These are phyloP conservation scores for Mycena haematopus DNA, from an alignment of 768 basidiomycete species.

Conservation along the genomic window DNA sequence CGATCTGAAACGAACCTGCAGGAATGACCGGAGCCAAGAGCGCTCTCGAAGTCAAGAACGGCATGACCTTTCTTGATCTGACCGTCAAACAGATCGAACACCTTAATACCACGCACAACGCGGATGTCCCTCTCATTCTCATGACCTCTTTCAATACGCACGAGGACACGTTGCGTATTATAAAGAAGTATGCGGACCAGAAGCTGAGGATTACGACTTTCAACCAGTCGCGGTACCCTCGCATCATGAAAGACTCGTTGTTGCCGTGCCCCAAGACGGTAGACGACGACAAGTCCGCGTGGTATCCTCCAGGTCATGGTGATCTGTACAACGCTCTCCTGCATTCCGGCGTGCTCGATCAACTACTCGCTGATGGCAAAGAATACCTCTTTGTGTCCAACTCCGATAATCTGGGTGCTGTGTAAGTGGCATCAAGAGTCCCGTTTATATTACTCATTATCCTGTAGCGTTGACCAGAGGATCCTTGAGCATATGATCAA, in stretches of 20 bases:
- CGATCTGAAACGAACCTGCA: constrained; percentile 35
- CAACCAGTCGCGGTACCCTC: constrained; percentile 94
- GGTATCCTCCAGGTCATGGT: constrained; percentile 98
- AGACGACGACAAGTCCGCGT: constrained; percentile 84
- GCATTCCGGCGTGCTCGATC: constrained; percentile 90
- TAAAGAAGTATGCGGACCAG: constrained; percentile 95
- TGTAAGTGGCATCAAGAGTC: constrained; percentile 52
- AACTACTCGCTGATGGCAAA: constrained; percentile 88
- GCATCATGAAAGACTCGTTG: constrained; percentile 89
- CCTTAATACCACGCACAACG: constrained; percentile 80
- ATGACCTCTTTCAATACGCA: constrained; percentile 99
- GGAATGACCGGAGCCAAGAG: constrained; percentile 89
- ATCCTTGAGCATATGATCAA: constrained; percentile 90
- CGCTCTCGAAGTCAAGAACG: constrained; percentile 94
- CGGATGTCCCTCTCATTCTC: constrained; percentile 93
- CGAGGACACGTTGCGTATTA: constrained; percentile 93
- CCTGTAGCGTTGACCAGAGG: constrained; percentile 70
- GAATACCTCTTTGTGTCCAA: constrained; percentile 98
- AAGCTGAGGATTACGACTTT: constrained; percentile 91
- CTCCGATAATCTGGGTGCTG: constrained; percentile 94
- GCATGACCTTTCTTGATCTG: constrained; percentile 96
- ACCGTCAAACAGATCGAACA: constrained; percentile 95
- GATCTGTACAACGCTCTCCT: constrained; percentile 92
- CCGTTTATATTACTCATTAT: neutral
- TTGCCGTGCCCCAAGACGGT: constrained; percentile 82